phyloP scores from a whole-genome alignment of 1,139 yeast species.

The Kodamaea plutei region DNA sequence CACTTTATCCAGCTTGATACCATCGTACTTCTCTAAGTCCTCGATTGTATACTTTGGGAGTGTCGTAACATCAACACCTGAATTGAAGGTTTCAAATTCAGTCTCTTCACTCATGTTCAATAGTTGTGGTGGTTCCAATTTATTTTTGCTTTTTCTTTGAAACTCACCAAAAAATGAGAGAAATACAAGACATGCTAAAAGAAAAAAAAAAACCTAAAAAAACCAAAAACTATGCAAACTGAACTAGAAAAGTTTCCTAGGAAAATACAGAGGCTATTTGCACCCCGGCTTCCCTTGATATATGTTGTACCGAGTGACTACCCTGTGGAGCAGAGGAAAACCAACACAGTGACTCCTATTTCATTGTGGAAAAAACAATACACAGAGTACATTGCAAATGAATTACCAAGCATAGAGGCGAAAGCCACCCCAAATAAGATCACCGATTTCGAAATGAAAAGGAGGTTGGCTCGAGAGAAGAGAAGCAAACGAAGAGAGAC shows the following conservation, averaged over 20 bases:
- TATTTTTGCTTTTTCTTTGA: neutral
- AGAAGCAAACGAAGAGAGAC: constrained; percentile 22
- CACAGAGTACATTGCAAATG: constrained; percentile 32
- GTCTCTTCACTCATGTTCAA: constrained; percentile 6
- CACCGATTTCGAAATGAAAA: too few species aligned
- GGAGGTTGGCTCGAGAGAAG: constrained; percentile 14
- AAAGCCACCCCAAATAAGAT: too few species aligned
- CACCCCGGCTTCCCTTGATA: constrained; percentile 65
- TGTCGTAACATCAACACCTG: constrained; percentile 21
- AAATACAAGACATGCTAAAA: neutral
- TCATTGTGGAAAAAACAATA: constrained; percentile 33
- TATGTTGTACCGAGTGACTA: constrained; percentile 53
- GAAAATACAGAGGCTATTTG: constrained; percentile 60
- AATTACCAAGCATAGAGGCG: too few species aligned
- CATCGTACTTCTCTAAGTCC: constrained; percentile 34
- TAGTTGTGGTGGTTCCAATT: neutral
- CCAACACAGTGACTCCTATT: constrained; percentile 51
- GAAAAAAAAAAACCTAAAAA: too few species aligned
- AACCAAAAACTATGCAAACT: constrained; percentile 7
- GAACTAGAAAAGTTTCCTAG: constrained; percentile 54
- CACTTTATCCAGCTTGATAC: constrained; percentile 32
- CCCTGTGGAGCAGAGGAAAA: constrained; percentile 48
- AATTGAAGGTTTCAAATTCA: constrained; percentile 12
- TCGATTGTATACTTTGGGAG: constrained; percentile 35
- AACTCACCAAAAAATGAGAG: neutral